Base-by-base conservation (phyloP, 1,284 basidiomycete genomes). In the Apiotrichum gamsii region DNA sequence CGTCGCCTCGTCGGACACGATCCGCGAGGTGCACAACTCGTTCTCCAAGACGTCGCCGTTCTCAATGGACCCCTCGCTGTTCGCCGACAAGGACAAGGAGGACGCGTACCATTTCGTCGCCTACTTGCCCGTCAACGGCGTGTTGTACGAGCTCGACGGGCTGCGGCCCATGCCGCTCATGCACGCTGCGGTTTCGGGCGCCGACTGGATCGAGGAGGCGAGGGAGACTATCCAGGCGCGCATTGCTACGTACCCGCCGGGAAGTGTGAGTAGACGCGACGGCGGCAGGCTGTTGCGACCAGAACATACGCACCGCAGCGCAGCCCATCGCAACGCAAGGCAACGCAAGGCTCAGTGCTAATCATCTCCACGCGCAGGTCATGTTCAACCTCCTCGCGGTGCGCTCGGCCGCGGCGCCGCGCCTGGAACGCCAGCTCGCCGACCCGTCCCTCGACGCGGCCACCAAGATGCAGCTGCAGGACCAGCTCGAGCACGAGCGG, bases 81-180 rank as follows among this genome's bases (percentile, higher is more conserved):
- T 62, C 29, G 61, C 67, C 28, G 61, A 71, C 24, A 80, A 84
- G 3, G 84, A 80, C 56, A 84, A 82, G 51, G 88, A 90, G 63
- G 90, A 94, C 59, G 89, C 89, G 11, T 96, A 91, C 71, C 90
- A 95, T 63, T 94, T 94, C 62, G 83, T 94, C 36, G 83, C 90
- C 5, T 96, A 94, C 69, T 72, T 91, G 39, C 91, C 91, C 4
- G 76, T 83, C 38, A 79, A 82, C 67, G 90, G 87, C 13, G 77
- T 80, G 25, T 73, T 96, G 39, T 94, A 90, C 70, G 91, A 96
- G 72, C 77, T 96, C 28, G 91, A 95, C 67, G 90, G 90, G 4
- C 73, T 96, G 55, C 87, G 89, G 63, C 72, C 77, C 39, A 74
- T 77, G 53, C 84, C 90, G 5, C 78, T 94, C n/a, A 79, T 77